Percentiles rank a stretch among this genome's conserved stretches.
Evolutionary conservation across 106 monocot species (phyloP).

Genomic region (Acorus gramineus): DNA sequence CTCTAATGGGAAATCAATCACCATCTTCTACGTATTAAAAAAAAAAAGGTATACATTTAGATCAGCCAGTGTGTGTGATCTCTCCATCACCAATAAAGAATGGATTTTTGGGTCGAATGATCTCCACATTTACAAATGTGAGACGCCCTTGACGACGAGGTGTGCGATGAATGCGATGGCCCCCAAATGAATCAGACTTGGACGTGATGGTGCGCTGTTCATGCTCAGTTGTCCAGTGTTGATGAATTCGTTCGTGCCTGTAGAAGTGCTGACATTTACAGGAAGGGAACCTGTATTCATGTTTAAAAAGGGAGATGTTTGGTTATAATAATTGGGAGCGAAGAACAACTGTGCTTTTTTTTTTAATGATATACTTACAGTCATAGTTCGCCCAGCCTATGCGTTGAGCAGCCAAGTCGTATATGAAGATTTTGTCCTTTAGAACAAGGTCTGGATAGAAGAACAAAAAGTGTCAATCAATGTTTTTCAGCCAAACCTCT

Average conservation of each 20-base stretch:
- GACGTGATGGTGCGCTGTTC: slow-evolving; percentile 10
- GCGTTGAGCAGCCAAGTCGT: slow-evolving; percentile 73
- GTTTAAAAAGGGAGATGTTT: background rate
- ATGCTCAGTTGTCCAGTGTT: slow-evolving; percentile 46
- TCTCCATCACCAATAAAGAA: no score
- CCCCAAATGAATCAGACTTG: no score
- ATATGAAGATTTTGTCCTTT: slow-evolving; percentile 94
- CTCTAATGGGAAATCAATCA: no score
- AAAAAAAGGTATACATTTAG: no score
- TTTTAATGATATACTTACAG: slow-evolving; percentile 43
- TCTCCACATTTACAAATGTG: no score
- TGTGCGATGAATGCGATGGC: no score
- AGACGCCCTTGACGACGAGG: no score
- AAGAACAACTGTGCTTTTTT: background rate
- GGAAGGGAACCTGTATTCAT: slow-evolving; percentile 52
- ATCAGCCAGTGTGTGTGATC: no score
- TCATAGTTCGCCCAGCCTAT: slow-evolving; percentile 81
- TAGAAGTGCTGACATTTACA: slow-evolving; percentile 65
- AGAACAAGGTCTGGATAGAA: slow-evolving; percentile 70
- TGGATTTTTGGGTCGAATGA: no score
- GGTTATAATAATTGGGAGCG: no score
- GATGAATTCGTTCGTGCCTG: slow-evolving; percentile 47
- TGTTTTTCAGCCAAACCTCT: no score
- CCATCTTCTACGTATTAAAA: no score
- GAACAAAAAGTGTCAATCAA: background rate